Conservation (phyloP, 1,284 basidiomycete species). For the Ustilago crameri region DNA sequence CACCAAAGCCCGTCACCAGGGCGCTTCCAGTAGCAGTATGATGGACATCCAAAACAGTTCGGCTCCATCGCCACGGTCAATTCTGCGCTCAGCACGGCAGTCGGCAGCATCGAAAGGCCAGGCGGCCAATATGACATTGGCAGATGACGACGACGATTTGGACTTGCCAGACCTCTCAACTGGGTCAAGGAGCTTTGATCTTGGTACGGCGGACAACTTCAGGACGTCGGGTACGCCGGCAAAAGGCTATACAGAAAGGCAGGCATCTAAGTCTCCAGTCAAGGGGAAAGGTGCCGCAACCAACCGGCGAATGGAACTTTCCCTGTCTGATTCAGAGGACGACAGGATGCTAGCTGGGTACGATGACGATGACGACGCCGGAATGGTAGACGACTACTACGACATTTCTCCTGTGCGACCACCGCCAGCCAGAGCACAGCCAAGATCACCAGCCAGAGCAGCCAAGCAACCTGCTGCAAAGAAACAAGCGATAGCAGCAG, state of each 20-base stretch:
- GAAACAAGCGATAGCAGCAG: constrained; percentile 1
- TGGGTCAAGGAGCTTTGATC: constrained; percentile 52
- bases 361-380: constrained; percentile 7
- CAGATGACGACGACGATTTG: constrained; percentile 67
- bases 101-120: constrained; percentile 11
- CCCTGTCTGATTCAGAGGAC: constrained; percentile 37
- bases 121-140: constrained; percentile 32
- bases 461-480: constrained; percentile 1
- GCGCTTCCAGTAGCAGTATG: constrained; percentile 39
- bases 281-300: constrained; percentile 17
- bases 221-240: constrained; percentile 12
- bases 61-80: constrained; percentile 39
- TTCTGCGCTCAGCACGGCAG: constrained; percentile 24
- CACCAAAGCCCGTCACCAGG: constrained; percentile 2
- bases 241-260: constrained; percentile 22
- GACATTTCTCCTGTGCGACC: constrained; percentile 15
- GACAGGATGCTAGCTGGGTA: constrained; percentile 25
- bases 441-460: constrained; percentile 13
- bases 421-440: constrained; percentile 5
- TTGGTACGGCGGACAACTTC: constrained; percentile 52
- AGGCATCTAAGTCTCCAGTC: constrained; percentile 10
- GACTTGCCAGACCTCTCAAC: constrained; percentile 41
- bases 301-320: constrained; percentile 12
- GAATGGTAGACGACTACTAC: constrained; percentile 14
- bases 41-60: constrained; percentile 56